These are phyloP conservation scores for Zygosaccharomyces sapae DNA, from an alignment of 1,139 yeast genomes.

Conservation along the genomic window DNA sequence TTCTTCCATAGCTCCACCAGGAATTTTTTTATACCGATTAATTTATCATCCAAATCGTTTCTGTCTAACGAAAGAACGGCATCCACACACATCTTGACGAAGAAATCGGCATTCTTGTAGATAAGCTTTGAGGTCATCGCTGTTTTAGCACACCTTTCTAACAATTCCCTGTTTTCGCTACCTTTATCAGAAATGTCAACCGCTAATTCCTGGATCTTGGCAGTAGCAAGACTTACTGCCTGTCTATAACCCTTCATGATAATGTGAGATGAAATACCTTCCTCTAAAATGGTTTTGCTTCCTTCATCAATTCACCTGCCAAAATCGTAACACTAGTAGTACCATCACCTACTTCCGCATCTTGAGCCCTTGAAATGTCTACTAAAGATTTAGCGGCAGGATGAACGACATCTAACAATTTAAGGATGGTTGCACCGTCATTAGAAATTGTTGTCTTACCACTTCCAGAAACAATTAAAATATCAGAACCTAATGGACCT, in stretches of 20 bases:
- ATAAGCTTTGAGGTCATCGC: constrained; percentile 96
- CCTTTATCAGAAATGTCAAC: constrained; percentile 52
- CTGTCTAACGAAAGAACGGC: constrained; percentile 86
- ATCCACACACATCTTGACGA: constrained; percentile 94
- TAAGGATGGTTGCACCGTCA: constrained; percentile 96
- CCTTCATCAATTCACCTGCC: constrained; percentile 93
- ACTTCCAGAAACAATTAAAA: constrained; percentile 72
- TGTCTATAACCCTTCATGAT: constrained; percentile 83
- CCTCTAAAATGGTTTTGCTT: constrained; percentile 89
- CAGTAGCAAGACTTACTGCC: constrained; percentile 75
- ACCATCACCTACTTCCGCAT: constrained; percentile 99
- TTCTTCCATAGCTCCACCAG: constrained; percentile 97
- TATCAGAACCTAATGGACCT: constrained; percentile 97
- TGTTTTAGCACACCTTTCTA: constrained; percentile 91
- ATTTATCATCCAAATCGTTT: constrained; percentile 76
- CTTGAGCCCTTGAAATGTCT: constrained; percentile 94
- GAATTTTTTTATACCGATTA: constrained; percentile 93
- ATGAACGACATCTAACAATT: constrained; percentile 89
- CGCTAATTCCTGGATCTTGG: constrained; percentile 67
- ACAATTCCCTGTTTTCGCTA: constrained; percentile 53
- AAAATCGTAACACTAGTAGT: constrained; percentile 94
- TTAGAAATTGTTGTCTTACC: constrained; percentile 93
- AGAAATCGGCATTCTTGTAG: constrained; percentile 77
- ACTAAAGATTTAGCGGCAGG: constrained; percentile 97
- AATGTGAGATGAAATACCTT: constrained; percentile 87